A percentile compares a stretch with the other conserved stretches of the same genome.
Conservation (phyloP, 176 grass and related monocot species). For the Leersia perrieri region DNA sequence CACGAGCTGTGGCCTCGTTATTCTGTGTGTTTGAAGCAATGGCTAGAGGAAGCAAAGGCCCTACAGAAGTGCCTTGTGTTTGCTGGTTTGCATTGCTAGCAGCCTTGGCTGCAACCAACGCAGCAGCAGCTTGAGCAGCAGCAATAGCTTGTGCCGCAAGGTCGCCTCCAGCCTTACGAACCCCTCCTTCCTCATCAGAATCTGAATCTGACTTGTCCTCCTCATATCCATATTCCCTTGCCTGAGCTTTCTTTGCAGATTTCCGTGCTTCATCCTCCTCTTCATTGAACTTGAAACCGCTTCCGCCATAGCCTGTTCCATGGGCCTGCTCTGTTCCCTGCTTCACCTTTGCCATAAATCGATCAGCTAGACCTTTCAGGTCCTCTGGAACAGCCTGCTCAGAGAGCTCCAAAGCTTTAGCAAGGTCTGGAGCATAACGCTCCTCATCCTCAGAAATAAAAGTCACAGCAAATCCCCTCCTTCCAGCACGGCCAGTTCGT, state of each 20-base stretch:
- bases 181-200: constrained; percentile 77
- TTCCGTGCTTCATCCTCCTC: constrained; percentile 94
- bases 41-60: constrained; percentile 55
- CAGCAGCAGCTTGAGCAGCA: constrained; percentile 66
- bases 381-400: constrained; percentile 85
- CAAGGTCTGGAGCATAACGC: constrained; percentile 87
- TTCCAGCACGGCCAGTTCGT: constrained; percentile 86
- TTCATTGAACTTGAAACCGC: constrained; percentile 94
- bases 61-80: constrained; percentile 27
- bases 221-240: constrained; percentile 92
- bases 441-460: constrained; percentile 95
- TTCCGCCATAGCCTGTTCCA: constrained; percentile 97
- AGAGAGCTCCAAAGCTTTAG: constrained; percentile 90
- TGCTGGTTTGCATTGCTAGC: constrained; percentile 49
- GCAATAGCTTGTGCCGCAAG: constrained; percentile 57
- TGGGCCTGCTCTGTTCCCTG: constrained; percentile 87
- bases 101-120: constrained; percentile 59
- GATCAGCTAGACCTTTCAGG: constrained; percentile 73
- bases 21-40: constrained; percentile 43
- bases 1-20: constrained; percentile 78
- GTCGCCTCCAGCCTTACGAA: constrained; percentile 78
- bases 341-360: constrained; percentile 90
- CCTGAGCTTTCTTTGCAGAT: constrained; percentile 82
- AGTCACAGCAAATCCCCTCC: constrained; percentile 84
- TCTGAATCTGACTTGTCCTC: constrained; percentile 95